Percentiles rank a stretch among this genome's conserved stretches.
These are phyloP conservation scores for Boletus reticuloceps DNA, from an alignment of 768 basidiomycete species.

Conservation along the genomic window DNA sequence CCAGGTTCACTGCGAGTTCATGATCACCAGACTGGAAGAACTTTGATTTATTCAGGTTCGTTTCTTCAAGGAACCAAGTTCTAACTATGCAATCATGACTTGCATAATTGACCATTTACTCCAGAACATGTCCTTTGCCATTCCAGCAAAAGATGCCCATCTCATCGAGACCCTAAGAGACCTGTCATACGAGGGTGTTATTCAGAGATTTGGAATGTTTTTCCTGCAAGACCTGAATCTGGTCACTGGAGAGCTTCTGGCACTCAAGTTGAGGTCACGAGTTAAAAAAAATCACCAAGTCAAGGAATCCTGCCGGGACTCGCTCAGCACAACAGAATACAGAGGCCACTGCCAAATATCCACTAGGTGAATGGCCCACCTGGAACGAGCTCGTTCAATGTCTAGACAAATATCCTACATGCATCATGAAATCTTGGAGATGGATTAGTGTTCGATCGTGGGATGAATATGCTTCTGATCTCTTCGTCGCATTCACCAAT, in stretches of 20 bases:
- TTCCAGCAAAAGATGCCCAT: not conserved
- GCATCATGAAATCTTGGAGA: not conserved
- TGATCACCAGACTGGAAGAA: not conserved
- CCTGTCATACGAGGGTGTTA: not conserved
- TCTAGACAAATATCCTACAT: not conserved
- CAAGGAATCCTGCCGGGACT: not conserved
- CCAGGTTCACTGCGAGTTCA: not conserved
- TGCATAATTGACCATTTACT: constrained; percentile 6
- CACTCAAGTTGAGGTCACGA: not conserved
- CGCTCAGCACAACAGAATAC: not conserved
- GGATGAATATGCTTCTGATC: not conserved
- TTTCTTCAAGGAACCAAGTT: constrained; percentile 2
- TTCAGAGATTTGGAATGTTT: constrained; percentile 2
- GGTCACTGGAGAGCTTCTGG: constrained; percentile 1
- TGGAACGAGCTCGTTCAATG: constrained; percentile 2
- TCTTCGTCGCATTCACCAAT: constrained; percentile 2
- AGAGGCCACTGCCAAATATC: not conserved
- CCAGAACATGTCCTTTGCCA: not conserved
- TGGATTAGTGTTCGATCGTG: not conserved
- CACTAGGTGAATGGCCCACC: constrained; percentile 1
- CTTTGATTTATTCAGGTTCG: not conserved
- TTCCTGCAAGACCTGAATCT: constrained; percentile 9
- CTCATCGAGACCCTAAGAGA: not conserved
- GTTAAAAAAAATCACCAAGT: not conserved
- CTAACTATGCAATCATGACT: constrained; percentile 5